Evolutionary conservation across 257 asterid genomes (phyloP).

Genomic region (Nicotiana otophora): DNA sequence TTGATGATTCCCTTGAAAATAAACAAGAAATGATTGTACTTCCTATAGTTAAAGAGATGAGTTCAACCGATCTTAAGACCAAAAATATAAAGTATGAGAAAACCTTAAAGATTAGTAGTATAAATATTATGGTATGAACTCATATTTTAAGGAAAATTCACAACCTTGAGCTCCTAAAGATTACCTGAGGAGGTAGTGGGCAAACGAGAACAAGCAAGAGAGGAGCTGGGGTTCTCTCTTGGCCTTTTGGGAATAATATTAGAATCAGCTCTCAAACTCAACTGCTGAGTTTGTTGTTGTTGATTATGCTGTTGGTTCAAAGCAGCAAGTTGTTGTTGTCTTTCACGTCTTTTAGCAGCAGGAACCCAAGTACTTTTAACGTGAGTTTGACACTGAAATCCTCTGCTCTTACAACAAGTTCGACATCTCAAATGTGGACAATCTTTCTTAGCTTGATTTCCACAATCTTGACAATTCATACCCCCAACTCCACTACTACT

Average conservation of each 20-base stretch:
- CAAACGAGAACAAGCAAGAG: constrained; percentile 43
- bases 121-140: background rate
- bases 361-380: constrained; percentile 81
- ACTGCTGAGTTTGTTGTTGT: constrained; percentile 20
- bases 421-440: constrained; percentile 62
- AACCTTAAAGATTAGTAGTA: background rate
- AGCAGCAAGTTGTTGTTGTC: constrained; percentile 40
- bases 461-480: constrained; percentile 67
- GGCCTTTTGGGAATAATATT: constrained; percentile 37
- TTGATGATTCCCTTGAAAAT: background rate
- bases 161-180: background rate
- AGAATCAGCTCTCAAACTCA: constrained; percentile 21
- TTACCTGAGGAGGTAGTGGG: constrained; percentile 50
- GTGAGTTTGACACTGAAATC: constrained; percentile 62
- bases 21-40: background rate
- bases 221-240: constrained; percentile 37
- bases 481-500: constrained; percentile 25
- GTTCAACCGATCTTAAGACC: background rate
- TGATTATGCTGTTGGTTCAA: constrained; percentile 24
- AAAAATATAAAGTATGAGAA: background rate
- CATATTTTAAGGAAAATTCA: too few relatives aligned
- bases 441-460: constrained; percentile 74
- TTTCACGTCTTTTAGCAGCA: constrained; percentile 61
- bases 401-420: constrained; percentile 70
- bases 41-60: background rate